Percentiles rank a stretch among this genome's conserved stretches.
Conservation (phyloP, 371 early-diverging fungal species). For the Zopfochytrium polystomum region DNA sequence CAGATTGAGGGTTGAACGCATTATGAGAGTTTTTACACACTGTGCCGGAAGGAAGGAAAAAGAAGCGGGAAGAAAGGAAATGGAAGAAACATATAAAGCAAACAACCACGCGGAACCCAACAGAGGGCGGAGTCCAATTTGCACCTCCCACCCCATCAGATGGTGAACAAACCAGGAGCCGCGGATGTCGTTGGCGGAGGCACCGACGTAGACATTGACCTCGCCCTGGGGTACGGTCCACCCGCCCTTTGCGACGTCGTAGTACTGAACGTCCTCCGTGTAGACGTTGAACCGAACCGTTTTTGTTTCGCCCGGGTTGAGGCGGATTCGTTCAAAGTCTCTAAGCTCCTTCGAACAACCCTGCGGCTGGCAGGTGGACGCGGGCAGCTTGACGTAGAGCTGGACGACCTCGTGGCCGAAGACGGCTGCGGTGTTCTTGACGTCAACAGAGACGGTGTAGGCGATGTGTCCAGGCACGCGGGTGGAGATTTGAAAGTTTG, state of each 20-base stretch:
- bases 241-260: slow-evolving; percentile 6
- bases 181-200: slow-evolving; percentile 15
- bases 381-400: slow-evolving; percentile 54
- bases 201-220: slow-evolving; percentile 18
- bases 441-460: slow-evolving; percentile 30
- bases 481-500: slow-evolving; percentile 9
- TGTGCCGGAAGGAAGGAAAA: no score
- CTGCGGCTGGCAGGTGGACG: slow-evolving; percentile 12
- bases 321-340: slow-evolving; percentile 18
- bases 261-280: slow-evolving; percentile 6
- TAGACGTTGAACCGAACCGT: slow-evolving; percentile 7
- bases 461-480: neutral
- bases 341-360: slow-evolving; percentile 22
- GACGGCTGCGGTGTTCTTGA: slow-evolving; percentile 48
- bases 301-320: slow-evolving; percentile 8
- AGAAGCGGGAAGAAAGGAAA: no score
- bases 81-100: no score
- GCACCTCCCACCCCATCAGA: no score
- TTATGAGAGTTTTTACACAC: no score
- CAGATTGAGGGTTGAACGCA: no score
- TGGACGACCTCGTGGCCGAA: slow-evolving; percentile 60
- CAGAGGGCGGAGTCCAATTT: no score
- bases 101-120: no score
- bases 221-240: slow-evolving; percentile 17
- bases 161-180: no score